Base-by-base conservation (phyloP, 192 early-diverging fungal genomes). In the Coemansia sp. region DNA sequence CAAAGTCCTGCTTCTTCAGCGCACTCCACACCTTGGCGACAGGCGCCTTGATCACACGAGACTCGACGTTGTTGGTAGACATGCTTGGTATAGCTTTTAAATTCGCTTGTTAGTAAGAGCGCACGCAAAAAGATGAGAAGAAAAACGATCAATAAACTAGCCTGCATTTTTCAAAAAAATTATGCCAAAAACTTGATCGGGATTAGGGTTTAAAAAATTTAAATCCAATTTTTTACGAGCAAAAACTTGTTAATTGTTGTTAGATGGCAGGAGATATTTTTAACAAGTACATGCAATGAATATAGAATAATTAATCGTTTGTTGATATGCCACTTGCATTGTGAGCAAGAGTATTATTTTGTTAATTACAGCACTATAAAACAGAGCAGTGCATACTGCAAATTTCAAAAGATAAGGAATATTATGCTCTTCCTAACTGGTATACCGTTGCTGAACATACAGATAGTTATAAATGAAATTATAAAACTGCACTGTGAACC, bases 21-120 rank as follows among this genome's bases (percentile, higher is more conserved):
- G 60, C 69, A 17, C 37, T 65, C 78, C 78, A 80, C 22, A 74
- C 72, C 57, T 60, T 67, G 27, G 52, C 39, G 11, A 59, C 49
- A 8, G 78, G 65, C 32, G 72, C 78, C 57, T 75, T 74, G 59
- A 80, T 69, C 41, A 75, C 72, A 48, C 78, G 63, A 4, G 78
- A 75, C 54, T 75, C 78, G 63, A 41, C 35, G 65, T 80, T 80
- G 17, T 62, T 67, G 6, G 73, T 60, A 3, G 58, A 60, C 58
- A 60, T 60, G 41, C 4, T 29, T 60, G 43, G n/a, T n/a, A 45
- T 45, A 45, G 43, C 43, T 45, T 12, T 17, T 17, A 45, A 45
- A 12, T n/a, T n/a, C 11, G 43, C 43, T 45, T 12, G 43, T n/a
- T 12, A 45, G n/a, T n/a, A 45, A 45, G 43, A 5, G 14, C 43